Percentiles rank a stretch among this genome's conserved stretches.
phyloP scores from a whole-genome alignment of 2,329 filamentous ascomycete genomes.

The Pseudocercospora fijiensis region DNA sequence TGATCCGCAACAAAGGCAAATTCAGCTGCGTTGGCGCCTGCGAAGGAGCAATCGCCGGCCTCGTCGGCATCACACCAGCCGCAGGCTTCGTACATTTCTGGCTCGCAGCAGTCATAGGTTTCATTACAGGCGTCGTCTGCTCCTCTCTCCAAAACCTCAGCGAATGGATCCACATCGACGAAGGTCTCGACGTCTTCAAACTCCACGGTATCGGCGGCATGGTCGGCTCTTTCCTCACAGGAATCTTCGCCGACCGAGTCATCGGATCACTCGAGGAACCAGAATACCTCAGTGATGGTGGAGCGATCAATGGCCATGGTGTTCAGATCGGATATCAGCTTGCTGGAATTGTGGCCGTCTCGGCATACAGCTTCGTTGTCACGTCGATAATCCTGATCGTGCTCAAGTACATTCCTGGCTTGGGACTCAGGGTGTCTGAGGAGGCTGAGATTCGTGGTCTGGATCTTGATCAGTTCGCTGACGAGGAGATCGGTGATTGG shows the following conservation, averaged over 20 bases:
- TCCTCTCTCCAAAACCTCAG: slow-evolving; percentile 53
- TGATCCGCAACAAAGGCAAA: slow-evolving; percentile 51
- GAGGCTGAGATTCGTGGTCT: slow-evolving; percentile 57
- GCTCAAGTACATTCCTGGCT: slow-evolving; percentile 55
- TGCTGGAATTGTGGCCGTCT: slow-evolving; percentile 56
- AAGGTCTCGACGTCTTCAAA: slow-evolving; percentile 61
- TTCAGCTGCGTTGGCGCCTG: slow-evolving; percentile 58
- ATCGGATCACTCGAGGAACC: slow-evolving; percentile 52
- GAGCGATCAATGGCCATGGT: slow-evolving; percentile 55
- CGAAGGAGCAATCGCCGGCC: slow-evolving; percentile 57
- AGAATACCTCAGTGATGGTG: slow-evolving; percentile 30
- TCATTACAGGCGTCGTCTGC: slow-evolving; percentile 55
- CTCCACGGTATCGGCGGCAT: slow-evolving; percentile 60
- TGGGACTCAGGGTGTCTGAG: slow-evolving; percentile 55
- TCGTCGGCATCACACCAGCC: slow-evolving; percentile 57
- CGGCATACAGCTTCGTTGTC: slow-evolving; percentile 55
- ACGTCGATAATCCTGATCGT: slow-evolving; percentile 53
- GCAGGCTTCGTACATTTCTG: slow-evolving; percentile 24
- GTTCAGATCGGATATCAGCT: slow-evolving; percentile 57
- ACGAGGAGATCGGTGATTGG: slow-evolving; percentile 53
- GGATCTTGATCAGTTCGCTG: slow-evolving; percentile 56
- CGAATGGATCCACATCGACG: slow-evolving; percentile 56
- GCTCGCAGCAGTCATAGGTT: slow-evolving; percentile 55
- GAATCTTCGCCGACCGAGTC: slow-evolving; percentile 54
- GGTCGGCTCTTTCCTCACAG: slow-evolving; percentile 58